These are phyloP conservation scores for Apiospora saccharicola DNA, from an alignment of 2,329 filamentous ascomycete species.

Conservation along the genomic window DNA sequence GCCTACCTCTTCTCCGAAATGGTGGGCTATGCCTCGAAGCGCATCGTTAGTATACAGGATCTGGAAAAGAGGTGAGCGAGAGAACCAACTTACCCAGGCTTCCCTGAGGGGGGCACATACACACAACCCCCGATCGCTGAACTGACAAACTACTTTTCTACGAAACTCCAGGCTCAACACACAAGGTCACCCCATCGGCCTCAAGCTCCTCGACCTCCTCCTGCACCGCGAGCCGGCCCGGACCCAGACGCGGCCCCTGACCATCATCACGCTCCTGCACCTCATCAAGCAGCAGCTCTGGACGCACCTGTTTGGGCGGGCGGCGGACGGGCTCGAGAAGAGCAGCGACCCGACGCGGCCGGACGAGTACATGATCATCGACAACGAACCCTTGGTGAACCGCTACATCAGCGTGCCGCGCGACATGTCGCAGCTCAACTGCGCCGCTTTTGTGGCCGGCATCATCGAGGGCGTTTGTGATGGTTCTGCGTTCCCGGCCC, in stretches of 20 bases:
- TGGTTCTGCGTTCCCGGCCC: slow-evolving; percentile 86
- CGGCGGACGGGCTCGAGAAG: slow-evolving; percentile 93
- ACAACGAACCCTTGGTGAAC: slow-evolving; percentile 97
- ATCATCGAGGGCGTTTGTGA: slow-evolving; percentile 97
- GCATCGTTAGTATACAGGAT: slow-evolving; percentile 92
- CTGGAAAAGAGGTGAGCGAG: slow-evolving; percentile 80
- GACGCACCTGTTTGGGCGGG: slow-evolving; percentile 88
- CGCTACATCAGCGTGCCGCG: slow-evolving; percentile 90
- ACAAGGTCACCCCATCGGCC: slow-evolving; percentile 92
- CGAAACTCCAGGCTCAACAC: slow-evolving; percentile 73
- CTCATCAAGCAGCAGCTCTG: slow-evolving; percentile 94
- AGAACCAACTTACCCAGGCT: neutral
- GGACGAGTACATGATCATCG: slow-evolving; percentile 98
- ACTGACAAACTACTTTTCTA: slow-evolving; percentile 6
- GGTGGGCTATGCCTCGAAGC: slow-evolving; percentile 91
- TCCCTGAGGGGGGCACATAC: slow-evolving; percentile 25
- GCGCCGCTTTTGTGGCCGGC: slow-evolving; percentile 92
- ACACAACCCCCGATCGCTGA: neutral
- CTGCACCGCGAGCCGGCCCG: slow-evolving; percentile 81
- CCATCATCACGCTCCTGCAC: slow-evolving; percentile 89
- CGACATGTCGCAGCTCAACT: slow-evolving; percentile 97
- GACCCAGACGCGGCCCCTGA: slow-evolving; percentile 78
- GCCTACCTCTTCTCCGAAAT: slow-evolving; percentile 97
- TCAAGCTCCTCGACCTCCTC: slow-evolving; percentile 93
- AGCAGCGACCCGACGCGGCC: slow-evolving; percentile 80